These are phyloP conservation scores for Candolleomyces eurysporus DNA, from an alignment of 768 basidiomycete species.

Conservation along the genomic window DNA sequence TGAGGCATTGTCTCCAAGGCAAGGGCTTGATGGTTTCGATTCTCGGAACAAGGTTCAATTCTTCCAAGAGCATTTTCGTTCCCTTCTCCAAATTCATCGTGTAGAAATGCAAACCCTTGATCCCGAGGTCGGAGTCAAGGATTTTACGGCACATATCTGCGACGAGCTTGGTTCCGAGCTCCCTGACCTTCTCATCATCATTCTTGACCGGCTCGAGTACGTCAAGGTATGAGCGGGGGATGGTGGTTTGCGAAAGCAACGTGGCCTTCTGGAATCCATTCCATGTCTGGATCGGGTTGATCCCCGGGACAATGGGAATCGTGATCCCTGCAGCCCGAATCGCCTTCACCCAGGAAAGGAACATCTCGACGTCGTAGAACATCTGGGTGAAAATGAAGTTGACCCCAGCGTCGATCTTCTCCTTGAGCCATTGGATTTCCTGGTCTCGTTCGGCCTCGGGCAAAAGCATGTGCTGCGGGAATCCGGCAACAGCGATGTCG, in stretches of 20 bases:
- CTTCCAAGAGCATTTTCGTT: conserved; percentile 92
- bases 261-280: conserved; percentile 90
- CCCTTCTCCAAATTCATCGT: conserved; percentile 98
- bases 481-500: conserved; percentile 92
- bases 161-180: conserved; percentile 90
- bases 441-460: conserved; percentile 70
- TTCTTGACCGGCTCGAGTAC: conserved; percentile 84
- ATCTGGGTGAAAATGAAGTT: conserved; percentile 97
- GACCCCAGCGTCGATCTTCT: conserved; percentile 88
- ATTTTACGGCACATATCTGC: conserved; percentile 93
- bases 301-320: conserved; percentile 89
- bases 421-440: conserved; percentile 85
- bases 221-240: conserved; percentile 75
- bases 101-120: conserved; percentile 92
- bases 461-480: conserved; percentile 78
- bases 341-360: conserved; percentile 86
- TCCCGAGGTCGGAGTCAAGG: conserved; percentile 73
- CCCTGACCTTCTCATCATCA: conserved; percentile 90
- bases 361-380: conserved; percentile 93
- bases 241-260: conserved; percentile 70
- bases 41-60: conserved; percentile 83
- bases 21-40: conserved; percentile 92
- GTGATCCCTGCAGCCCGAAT: conserved; percentile 85
- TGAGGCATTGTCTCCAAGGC: conserved; percentile 98
- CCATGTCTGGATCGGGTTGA: conserved; percentile 95